These are phyloP conservation scores for Scytalidium lignicola DNA, from an alignment of 2,329 filamentous ascomycete genomes.

Conservation along the genomic window DNA sequence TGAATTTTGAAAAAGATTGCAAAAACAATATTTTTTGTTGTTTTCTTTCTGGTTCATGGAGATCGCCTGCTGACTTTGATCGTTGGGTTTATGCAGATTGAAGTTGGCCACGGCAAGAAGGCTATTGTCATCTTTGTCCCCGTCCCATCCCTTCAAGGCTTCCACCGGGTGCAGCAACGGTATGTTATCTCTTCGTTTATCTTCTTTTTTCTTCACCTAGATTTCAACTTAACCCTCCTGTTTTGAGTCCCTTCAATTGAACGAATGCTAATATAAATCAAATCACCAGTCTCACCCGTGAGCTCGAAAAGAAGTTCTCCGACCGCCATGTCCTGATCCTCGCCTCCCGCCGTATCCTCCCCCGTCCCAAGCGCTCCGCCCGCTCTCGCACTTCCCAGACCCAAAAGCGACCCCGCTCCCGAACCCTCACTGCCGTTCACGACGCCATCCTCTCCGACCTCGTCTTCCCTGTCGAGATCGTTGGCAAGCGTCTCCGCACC, in stretches of 20 bases:
- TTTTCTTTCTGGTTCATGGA: slow-evolving; percentile 44
- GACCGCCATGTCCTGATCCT: slow-evolving; percentile 99
- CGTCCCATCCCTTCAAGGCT: slow-evolving; percentile 94
- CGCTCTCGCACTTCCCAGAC: slow-evolving; percentile 93
- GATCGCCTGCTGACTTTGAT: slow-evolving; percentile 70
- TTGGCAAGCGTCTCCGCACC: slow-evolving; percentile 97
- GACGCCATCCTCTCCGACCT: slow-evolving; percentile 97
- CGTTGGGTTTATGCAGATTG: slow-evolving; percentile 69
- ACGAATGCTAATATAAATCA: slow-evolving; percentile 7
- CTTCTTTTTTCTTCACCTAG: slow-evolving; percentile 4
- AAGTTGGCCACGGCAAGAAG: slow-evolving; percentile 99
- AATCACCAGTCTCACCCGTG: slow-evolving; percentile 78
- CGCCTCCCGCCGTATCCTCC: slow-evolving; percentile 96
- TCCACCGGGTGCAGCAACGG: slow-evolving; percentile 99
- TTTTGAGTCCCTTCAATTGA: slow-evolving; percentile 1
- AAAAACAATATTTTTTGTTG: slow-evolving; percentile 12
- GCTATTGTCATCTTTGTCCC: slow-evolving; percentile 99
- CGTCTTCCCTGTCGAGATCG: slow-evolving; percentile 99
- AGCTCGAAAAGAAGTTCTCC: slow-evolving; percentile 99
- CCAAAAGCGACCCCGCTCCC: slow-evolving; percentile 97
- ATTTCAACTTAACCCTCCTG: not conserved
- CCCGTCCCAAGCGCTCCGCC: slow-evolving; percentile 96
- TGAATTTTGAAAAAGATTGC: slow-evolving; percentile 31
- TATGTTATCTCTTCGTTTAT: slow-evolving; percentile 46
- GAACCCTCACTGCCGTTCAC: slow-evolving; percentile 97